phyloP scores from a whole-genome alignment of 1,139 yeast genomes.

The Geotrichum restrictum region DNA sequence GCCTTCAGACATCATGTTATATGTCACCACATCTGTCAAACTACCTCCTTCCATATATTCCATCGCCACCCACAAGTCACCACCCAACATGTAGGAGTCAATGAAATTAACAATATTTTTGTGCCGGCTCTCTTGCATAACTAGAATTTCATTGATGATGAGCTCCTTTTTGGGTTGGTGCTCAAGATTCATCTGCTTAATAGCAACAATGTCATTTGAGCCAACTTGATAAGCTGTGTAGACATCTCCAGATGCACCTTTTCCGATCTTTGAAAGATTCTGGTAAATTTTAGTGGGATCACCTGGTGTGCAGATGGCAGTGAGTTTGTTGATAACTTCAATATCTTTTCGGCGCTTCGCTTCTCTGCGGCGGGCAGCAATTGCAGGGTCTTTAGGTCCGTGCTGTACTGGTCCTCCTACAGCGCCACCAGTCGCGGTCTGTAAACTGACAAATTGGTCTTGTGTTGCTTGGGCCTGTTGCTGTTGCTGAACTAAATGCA shows the following conservation, averaged over 20 bases:
- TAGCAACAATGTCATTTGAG: slow-evolving; percentile 71
- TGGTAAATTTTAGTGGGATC: slow-evolving; percentile 77
- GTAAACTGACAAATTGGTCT: slow-evolving; percentile 34
- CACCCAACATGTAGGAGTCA: slow-evolving; percentile 69
- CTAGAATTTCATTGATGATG: slow-evolving; percentile 88
- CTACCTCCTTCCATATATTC: slow-evolving; percentile 99
- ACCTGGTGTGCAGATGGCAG: slow-evolving; percentile 76
- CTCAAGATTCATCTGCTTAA: slow-evolving; percentile 90
- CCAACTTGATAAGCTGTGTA: slow-evolving; percentile 77
- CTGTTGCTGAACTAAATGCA: slow-evolving; percentile 31
- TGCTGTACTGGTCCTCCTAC: slow-evolving; percentile 28
- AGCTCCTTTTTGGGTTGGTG: slow-evolving; percentile 93
- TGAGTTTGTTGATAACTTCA: slow-evolving; percentile 65
- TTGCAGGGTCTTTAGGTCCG: slow-evolving; percentile 39
- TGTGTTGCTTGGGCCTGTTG: slow-evolving; percentile 33
- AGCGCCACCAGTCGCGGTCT: slow-evolving; percentile 34
- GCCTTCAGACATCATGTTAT: slow-evolving; percentile 93
- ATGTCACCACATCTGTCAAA: slow-evolving; percentile 90
- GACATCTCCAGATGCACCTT: slow-evolving; percentile 98
- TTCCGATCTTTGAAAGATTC: slow-evolving; percentile 80
- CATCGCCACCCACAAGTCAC: slow-evolving; percentile 91
- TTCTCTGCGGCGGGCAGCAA: slow-evolving; percentile 63
- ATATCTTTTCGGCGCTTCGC: slow-evolving; percentile 65
- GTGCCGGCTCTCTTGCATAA: slow-evolving; percentile 91
- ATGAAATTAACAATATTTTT: slow-evolving; percentile 89